Percentiles rank a stretch among this genome's conserved stretches.
phyloP scores from a whole-genome alignment of 2,329 filamentous ascomycete genomes.

The Fusarium secorum region DNA sequence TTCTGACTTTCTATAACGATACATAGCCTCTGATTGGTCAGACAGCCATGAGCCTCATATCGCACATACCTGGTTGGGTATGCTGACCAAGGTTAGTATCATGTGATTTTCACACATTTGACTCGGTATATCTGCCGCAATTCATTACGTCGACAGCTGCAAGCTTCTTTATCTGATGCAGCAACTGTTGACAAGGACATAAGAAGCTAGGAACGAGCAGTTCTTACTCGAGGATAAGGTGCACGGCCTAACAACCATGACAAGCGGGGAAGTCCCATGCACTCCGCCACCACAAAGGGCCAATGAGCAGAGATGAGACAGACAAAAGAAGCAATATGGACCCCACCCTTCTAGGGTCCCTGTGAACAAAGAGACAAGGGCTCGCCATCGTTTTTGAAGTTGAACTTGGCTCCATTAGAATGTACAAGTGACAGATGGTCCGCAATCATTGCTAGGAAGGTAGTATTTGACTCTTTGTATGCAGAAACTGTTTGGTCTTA shows the following conservation, averaged over 20 bases:
- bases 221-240: not conserved
- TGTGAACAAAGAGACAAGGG: slow-evolving; percentile 20
- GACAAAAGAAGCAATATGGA: slow-evolving; percentile 44
- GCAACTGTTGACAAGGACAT: not conserved
- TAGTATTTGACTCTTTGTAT: not conserved
- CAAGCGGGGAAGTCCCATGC: slow-evolving; percentile 27
- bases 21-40: not conserved
- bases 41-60: not conserved
- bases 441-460: not conserved
- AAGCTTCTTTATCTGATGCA: not conserved
- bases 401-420: not conserved
- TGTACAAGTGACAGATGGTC: not conserved
- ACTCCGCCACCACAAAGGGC: slow-evolving; percentile 10
- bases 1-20: not conserved
- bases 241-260: slow-evolving; percentile 6
- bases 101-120: not conserved
- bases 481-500: not conserved
- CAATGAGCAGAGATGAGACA: slow-evolving; percentile 30
- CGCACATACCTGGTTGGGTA: not conserved
- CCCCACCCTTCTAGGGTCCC: slow-evolving; percentile 25
- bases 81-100: not conserved
- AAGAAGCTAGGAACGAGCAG: not conserved
- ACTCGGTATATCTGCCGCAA: not conserved
- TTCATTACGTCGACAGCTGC: slow-evolving; percentile 21
- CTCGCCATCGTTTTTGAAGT: not conserved